Percentiles rank a stretch among this genome's conserved stretches.
Conservation (phyloP, 2,329 filamentous ascomycete species). For the Colletotrichum acutatum region DNA sequence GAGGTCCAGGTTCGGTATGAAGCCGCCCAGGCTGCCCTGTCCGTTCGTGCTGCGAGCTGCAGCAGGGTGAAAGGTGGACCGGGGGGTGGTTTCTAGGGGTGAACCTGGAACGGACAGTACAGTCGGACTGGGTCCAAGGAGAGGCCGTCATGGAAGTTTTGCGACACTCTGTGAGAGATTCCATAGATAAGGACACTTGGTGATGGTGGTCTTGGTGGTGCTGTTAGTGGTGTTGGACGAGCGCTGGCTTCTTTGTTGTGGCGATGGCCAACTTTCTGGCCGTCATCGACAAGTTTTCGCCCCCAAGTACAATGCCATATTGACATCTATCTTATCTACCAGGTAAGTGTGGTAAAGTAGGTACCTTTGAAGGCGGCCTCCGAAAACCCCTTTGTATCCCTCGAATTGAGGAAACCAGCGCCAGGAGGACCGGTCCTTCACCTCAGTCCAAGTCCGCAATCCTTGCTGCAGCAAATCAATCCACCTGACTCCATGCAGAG, state of each 20-base stretch:
- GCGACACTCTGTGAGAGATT: not conserved
- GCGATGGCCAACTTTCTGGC: not conserved
- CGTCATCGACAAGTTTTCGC: not conserved
- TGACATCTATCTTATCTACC: too few relatives aligned
- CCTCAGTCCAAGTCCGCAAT: slow-evolving; percentile 9
- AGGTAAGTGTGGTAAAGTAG: too few relatives aligned
- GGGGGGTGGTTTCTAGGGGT: slow-evolving; percentile 19
- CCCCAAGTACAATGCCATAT: not conserved
- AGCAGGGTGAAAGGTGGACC: slow-evolving; percentile 9
- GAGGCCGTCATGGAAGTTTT: slow-evolving; percentile 11
- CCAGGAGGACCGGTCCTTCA: slow-evolving; percentile 22
- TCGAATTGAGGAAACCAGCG: slow-evolving; percentile 3
- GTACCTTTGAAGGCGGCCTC: not conserved
- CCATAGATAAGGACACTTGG: not conserved
- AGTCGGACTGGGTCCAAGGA: slow-evolving; percentile 15
- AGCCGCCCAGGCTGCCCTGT: not conserved
- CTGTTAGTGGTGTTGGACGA: not conserved
- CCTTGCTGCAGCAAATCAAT: slow-evolving; percentile 15
- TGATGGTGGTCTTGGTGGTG: not conserved
- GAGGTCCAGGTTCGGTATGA: not conserved
- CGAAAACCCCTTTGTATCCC: not conserved
- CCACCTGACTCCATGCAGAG: slow-evolving; percentile 13
- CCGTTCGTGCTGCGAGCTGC: slow-evolving; percentile 1
- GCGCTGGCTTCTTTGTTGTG: not conserved
- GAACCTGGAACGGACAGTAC: slow-evolving; percentile 24